A percentile compares a stretch with the other conserved stretches of the same genome.
Evolutionary conservation across 2,329 filamentous ascomycete species (phyloP).

Genomic region (Thelonectria rubi): DNA sequence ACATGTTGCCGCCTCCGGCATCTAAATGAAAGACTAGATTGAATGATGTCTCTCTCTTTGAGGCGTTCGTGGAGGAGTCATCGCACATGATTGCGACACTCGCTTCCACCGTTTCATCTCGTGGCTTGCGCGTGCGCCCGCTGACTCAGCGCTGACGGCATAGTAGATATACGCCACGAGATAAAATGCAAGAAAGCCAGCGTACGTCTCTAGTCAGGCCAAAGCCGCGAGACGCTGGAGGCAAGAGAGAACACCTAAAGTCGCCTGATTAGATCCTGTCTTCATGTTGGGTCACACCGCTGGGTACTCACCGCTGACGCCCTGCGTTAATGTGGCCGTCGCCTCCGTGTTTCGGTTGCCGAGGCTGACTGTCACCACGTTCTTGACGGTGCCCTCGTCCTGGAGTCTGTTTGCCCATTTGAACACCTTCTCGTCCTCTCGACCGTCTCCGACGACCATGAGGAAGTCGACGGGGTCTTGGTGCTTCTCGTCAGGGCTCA

Average conservation of each 20-base stretch:
- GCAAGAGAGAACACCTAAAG: slow-evolving; percentile 53
- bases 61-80: slow-evolving; percentile 17
- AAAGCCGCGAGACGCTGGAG: slow-evolving; percentile 53
- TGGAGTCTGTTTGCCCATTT: slow-evolving; percentile 87
- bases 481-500: slow-evolving; percentile 43
- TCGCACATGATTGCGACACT: slow-evolving; percentile 17
- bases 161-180: slow-evolving; percentile 33
- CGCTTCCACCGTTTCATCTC: slow-evolving; percentile 25
- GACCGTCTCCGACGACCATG: slow-evolving; percentile 87
- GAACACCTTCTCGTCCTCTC: slow-evolving; percentile 94
- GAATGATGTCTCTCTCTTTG: slow-evolving; percentile 25
- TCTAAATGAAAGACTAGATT: slow-evolving; percentile 22
- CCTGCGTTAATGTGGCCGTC: slow-evolving; percentile 84
- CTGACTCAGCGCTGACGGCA: slow-evolving; percentile 40
- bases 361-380: slow-evolving; percentile 86
- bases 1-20: slow-evolving; percentile 10
- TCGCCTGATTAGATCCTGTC: not conserved
- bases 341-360: slow-evolving; percentile 91
- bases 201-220: slow-evolving; percentile 30
- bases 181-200: slow-evolving; percentile 34
- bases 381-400: slow-evolving; percentile 64
- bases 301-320: slow-evolving; percentile 80
- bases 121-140: slow-evolving; percentile 35
- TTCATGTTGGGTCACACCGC: not conserved
- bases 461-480: slow-evolving; percentile 77